Evolutionary conservation across 306 rosid genomes (phyloP), one percentile per base, ranked within the genome.

Genomic region (Vachellia collinsii): DNA sequence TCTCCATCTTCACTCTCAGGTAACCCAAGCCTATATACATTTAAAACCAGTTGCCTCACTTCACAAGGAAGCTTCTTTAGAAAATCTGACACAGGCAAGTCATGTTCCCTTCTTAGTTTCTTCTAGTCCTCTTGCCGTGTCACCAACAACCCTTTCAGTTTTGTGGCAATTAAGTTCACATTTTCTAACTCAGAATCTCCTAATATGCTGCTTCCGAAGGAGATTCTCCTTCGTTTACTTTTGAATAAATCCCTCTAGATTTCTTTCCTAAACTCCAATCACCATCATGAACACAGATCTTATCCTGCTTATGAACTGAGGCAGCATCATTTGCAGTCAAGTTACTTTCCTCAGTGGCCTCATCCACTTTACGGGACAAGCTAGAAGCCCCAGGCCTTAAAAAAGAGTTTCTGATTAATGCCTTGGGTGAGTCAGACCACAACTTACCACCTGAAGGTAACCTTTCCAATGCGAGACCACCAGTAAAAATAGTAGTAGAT

Each of bases 371-470:
- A 78, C 42, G 20, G 74, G 86, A 79, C 81, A 87, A 79, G 86
- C 82, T 47, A 50, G 97, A 90, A 89, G 86, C 42, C 50, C 81
- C 72, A 36, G 12, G 77, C 81, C 53, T 86, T 66, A 54, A 67
- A n/a, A 91, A 92, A 84, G 97, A 91, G 84, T 61, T 80, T 77
- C 83, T 92, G 72, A 85, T 41, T 13, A 23, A 36, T 68, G 80
- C 90, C 85, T 83, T 96, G 51, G 99, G 63, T 56, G 99, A 93
- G 80, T 93, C 94, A 10, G 87, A 89, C 99, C 98, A 93, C 72
- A 88, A 96, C 84, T 83, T 96, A 51, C 98, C 97, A 72, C 98
- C 99, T 36, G 98, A 95, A 76, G 94, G 93, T 82, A 92, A 83
- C 79, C 83, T 79, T 77, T 95, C 99, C 74, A 93, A 67, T n/a